Percentiles rank a stretch among this genome's conserved stretches.
Evolutionary conservation across 2,329 filamentous ascomycete species (phyloP).

Genomic region (Neonectria hederae): DNA sequence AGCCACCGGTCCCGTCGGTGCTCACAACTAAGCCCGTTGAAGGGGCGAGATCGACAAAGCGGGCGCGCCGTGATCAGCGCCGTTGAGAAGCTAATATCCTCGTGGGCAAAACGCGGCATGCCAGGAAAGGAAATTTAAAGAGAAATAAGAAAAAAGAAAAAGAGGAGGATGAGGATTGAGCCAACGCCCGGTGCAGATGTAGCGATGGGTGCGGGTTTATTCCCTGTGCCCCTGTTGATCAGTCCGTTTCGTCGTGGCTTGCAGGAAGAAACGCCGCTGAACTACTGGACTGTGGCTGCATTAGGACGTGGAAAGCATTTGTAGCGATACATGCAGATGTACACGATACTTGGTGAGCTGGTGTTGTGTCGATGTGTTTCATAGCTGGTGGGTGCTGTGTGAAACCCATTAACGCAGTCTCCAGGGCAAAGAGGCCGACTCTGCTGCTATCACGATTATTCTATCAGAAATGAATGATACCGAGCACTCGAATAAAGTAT

Average conservation of each 20-base stretch:
- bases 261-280: not conserved
- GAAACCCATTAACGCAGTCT: not conserved
- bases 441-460: not conserved
- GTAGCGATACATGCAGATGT: not conserved
- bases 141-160: not conserved
- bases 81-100: conserved; percentile 25
- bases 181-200: not conserved
- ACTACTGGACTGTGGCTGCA: not conserved
- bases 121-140: not conserved
- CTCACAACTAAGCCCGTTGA: not conserved
- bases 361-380: not conserved
- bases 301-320: not conserved
- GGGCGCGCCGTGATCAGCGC: conserved; percentile 9
- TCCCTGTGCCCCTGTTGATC: not conserved
- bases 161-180: not conserved
- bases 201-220: not conserved
- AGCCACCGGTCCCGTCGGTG: not conserved
- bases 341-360: not conserved
- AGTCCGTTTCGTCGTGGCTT: not conserved
- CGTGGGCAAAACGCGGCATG: not conserved
- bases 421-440: not conserved
- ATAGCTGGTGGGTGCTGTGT: not conserved
- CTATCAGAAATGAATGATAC: not conserved
- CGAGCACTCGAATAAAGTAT: not conserved
- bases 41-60: conserved; percentile 16